Evolutionary conservation across 148 eudicot genomes (phyloP), one percentile per base, ranked within the genome.

Genomic region (Chenopodium berlandieri): DNA sequence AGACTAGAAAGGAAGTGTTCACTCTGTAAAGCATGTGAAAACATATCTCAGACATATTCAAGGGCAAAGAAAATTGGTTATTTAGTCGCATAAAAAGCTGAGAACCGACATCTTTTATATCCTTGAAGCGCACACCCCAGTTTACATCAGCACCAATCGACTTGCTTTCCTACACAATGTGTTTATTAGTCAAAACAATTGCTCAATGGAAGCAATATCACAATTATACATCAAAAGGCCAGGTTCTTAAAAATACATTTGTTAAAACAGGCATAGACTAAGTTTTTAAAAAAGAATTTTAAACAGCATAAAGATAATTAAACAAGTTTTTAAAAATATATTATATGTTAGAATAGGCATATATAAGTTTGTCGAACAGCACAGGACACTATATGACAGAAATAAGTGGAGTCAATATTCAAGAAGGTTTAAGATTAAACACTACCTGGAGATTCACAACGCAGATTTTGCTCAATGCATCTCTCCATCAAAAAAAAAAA

Each of bases 91-190:
- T 27, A 63, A 71, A 34, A 8, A 67, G 78, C 62, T 7, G 67
- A 79, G 79, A 63, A 86, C 97, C 70, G 44, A 95, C 97, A 88
- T 95, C 95, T 85, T 88, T 87, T 31, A 76, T 52, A 82, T 92
- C 91, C 58, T 86, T 92, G 89, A 95, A 95, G 63, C 97, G 92
- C 80, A 95, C 99, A 75, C 97, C 99, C 99, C 99, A 95, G 85
- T 95, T 95, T 82, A 95, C 99, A 68, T 95, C 99, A 86, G 99
- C 99, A 76, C 99, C 97, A 50, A 95, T 84, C 27, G 99, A 95
- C 89, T 95, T 95, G 89, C 83, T 88, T 86, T 93, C 99, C 99
- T 95, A 90, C 78, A 75, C 27, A 73, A 46, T 2, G 81, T 11
- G 17, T 46, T 62, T 40, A 62, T 4, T 64, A 47, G 82, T 54